phyloP scores from a whole-genome alignment of 106 monocot species.

The Platanthera guangdongensis region DNA sequence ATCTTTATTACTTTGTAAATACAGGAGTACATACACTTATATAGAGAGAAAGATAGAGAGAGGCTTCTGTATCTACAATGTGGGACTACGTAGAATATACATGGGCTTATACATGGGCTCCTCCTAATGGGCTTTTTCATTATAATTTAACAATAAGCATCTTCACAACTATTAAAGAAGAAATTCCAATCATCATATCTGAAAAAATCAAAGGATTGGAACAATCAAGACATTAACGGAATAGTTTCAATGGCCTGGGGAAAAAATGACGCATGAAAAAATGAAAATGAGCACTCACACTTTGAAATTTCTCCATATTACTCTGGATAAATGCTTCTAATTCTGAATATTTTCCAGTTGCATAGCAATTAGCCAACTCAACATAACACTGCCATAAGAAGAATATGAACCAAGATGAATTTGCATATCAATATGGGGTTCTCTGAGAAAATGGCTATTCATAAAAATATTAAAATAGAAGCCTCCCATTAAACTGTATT shows the following conservation, averaged over 20 bases:
- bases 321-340: conserved; percentile 54
- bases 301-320: conserved; percentile 73
- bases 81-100: too few species aligned
- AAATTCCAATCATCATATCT: neutral
- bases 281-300: conserved; percentile 35
- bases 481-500: neutral
- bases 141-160: neutral
- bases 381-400: conserved; percentile 47
- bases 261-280: neutral
- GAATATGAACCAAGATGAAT: neutral
- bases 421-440: neutral
- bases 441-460: neutral
- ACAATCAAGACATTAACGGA: neutral
- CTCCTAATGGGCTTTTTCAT: neutral
- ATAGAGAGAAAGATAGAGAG: too few species aligned
- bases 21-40: too few species aligned
- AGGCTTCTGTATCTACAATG: too few species aligned
- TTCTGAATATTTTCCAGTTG: conserved; percentile 51
- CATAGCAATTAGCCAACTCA: conserved; percentile 63
- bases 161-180: neutral
- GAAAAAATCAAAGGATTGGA: neutral
- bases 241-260: neutral
- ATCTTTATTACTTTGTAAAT: too few species aligned
- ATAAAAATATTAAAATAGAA: neutral
- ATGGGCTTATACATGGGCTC: neutral